A percentile compares a stretch with the other conserved stretches of the same genome.
phyloP scores from a whole-genome alignment of 768 basidiomycete genomes.

The Phaffia australis region DNA sequence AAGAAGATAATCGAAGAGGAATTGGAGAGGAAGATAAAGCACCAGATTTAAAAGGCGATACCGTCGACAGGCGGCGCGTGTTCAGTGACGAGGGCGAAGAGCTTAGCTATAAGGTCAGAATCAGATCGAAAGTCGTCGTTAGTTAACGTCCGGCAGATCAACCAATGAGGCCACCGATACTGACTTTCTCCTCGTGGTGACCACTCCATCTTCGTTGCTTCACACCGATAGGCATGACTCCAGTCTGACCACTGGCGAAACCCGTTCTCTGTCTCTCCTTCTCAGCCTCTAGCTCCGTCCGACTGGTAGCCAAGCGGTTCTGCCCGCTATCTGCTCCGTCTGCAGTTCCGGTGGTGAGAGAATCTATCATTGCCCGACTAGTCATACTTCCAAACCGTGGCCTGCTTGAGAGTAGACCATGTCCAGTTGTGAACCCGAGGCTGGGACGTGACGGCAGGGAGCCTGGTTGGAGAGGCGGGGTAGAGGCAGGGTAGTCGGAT shows the following conservation, averaged over 20 bases:
- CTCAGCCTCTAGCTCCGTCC: not conserved
- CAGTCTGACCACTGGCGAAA: not conserved
- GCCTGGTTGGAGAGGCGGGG: slow-evolving; percentile 3
- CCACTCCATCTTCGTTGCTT: slow-evolving; percentile 5
- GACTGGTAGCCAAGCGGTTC: not conserved
- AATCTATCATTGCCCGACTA: slow-evolving; percentile 14
- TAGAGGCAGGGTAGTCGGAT: slow-evolving; percentile 1
- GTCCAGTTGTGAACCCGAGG: not conserved
- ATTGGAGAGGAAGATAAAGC: slow-evolving; percentile 14
- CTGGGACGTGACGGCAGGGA: not conserved
- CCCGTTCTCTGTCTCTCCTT: not conserved
- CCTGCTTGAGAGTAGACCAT: not conserved
- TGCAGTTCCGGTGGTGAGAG: not conserved
- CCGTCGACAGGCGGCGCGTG: not conserved
- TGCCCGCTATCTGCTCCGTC: not conserved
- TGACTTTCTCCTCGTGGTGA: slow-evolving; percentile 11
- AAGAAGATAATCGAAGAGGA: not conserved
- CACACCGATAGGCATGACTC: not conserved
- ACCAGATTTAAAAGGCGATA: slow-evolving; percentile 14
- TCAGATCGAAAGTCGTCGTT: not conserved
- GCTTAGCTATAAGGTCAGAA: slow-evolving; percentile 1
- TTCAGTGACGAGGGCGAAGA: not conserved
- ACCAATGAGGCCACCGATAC: not conserved
- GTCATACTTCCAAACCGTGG: slow-evolving; percentile 18
- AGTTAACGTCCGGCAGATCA: not conserved